Percentiles rank a stretch among this genome's conserved stretches.
These are phyloP conservation scores for Seiridium unicorne DNA, from an alignment of 2,329 filamentous ascomycete species.

Conservation along the genomic window DNA sequence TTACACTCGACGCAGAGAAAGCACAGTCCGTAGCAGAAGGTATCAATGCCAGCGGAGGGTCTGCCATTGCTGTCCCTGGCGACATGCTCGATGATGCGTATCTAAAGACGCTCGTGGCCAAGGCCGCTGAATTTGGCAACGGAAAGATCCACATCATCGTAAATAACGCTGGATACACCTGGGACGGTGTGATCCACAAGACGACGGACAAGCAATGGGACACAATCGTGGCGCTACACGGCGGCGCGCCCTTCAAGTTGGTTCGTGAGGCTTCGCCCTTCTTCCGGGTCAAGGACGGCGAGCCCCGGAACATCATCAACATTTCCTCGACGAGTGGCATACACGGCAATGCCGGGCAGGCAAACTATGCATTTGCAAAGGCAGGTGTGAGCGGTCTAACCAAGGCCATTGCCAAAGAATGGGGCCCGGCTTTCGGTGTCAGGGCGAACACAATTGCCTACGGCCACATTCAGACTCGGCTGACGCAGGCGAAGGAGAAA, in stretches of 20 bases:
- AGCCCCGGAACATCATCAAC: slow-evolving; percentile 77
- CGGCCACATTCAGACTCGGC: slow-evolving; percentile 74
- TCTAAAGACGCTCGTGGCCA: slow-evolving; percentile 68
- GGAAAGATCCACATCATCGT: slow-evolving; percentile 91
- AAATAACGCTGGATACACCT: slow-evolving; percentile 90
- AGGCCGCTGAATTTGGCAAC: slow-evolving; percentile 74
- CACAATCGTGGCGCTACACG: slow-evolving; percentile 80
- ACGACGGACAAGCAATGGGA: slow-evolving; percentile 92
- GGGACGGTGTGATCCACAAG: slow-evolving; percentile 92
- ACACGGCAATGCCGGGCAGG: slow-evolving; percentile 87
- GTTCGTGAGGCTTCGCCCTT: slow-evolving; percentile 78
- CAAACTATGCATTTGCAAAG: slow-evolving; percentile 85
- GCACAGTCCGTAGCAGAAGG: slow-evolving; percentile 62
- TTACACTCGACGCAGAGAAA: slow-evolving; percentile 54
- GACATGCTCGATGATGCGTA: slow-evolving; percentile 74
- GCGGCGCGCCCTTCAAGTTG: slow-evolving; percentile 82
- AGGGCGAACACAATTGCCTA: slow-evolving; percentile 83
- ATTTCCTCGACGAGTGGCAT: slow-evolving; percentile 80
- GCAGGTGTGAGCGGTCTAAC: slow-evolving; percentile 79
- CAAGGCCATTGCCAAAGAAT: slow-evolving; percentile 90
- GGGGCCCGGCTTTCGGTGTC: slow-evolving; percentile 82
- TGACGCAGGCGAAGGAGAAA: slow-evolving; percentile 82
- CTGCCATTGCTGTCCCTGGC: slow-evolving; percentile 71
- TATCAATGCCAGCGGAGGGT: slow-evolving; percentile 67
- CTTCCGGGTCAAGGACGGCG: slow-evolving; percentile 83